phyloP scores from a whole-genome alignment of 352 stramenopile species.

The Peronosclerospora sorghi region DNA sequence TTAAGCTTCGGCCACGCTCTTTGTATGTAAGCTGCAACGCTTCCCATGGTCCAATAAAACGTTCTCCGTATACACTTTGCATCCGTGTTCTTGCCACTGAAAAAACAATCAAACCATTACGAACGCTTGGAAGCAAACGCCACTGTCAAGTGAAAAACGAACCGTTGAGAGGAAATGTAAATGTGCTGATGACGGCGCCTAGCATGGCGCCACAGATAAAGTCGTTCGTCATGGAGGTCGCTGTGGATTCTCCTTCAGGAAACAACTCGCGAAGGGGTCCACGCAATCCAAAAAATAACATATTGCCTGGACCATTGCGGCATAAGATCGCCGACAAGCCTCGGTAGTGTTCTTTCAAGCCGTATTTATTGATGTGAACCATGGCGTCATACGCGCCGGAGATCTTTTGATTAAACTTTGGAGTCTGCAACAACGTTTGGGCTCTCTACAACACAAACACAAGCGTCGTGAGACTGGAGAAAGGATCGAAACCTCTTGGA shows the following conservation, averaged over 20 bases:
- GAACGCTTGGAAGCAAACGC: background rate
- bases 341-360: constrained; percentile 73
- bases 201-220: constrained; percentile 80
- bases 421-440: constrained; percentile 80
- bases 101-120: background rate
- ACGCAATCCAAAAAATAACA: constrained; percentile 79
- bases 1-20: constrained; percentile 49
- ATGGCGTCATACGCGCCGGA: constrained; percentile 65
- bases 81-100: constrained; percentile 70
- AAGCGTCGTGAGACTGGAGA: background rate
- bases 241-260: constrained; percentile 31
- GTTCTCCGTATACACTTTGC: constrained; percentile 68
- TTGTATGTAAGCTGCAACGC: constrained; percentile 59
- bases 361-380: constrained; percentile 68
- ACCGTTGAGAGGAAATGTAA: constrained; percentile 82
- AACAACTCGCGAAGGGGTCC: constrained; percentile 61
- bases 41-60: constrained; percentile 42
- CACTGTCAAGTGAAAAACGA: background rate
- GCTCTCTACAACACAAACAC: constrained; percentile 29
- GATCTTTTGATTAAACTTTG: constrained; percentile 79
- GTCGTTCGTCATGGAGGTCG: constrained; percentile 49
- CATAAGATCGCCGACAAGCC: constrained; percentile 69
- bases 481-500: too few species aligned
- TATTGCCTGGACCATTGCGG: constrained; percentile 76
- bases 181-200: constrained; percentile 73